phyloP scores from a whole-genome alignment of 805 yeast genomes.

The Scheffersomyces amazonensis region DNA sequence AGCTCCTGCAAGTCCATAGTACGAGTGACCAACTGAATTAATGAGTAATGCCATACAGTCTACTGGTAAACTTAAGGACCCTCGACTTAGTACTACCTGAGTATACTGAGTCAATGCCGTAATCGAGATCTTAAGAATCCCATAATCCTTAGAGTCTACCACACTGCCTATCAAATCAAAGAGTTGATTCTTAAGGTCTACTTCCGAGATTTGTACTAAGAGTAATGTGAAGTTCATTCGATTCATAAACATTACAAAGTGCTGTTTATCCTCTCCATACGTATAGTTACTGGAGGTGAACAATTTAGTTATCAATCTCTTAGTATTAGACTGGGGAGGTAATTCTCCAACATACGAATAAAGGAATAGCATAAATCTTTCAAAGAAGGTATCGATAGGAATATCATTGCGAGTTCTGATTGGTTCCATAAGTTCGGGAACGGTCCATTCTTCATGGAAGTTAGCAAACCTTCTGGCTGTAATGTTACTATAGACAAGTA shows the following conservation, averaged over 20 bases:
- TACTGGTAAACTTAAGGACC: not conserved
- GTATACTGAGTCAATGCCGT: conserved; percentile 17
- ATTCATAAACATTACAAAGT: conserved; percentile 32
- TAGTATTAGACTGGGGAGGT: conserved; percentile 16
- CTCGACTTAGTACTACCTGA: conserved; percentile 12
- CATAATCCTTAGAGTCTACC: conserved; percentile 18
- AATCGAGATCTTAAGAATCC: conserved; percentile 18
- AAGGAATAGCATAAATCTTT: conserved; percentile 32
- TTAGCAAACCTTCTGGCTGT: conserved; percentile 33
- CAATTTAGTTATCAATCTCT: conserved; percentile 31
- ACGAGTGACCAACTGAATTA: not conserved
- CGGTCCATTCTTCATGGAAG: conserved; percentile 29
- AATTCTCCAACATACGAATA: conserved; percentile 30
- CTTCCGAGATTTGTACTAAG: conserved; percentile 30
- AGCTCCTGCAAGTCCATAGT: not conserved
- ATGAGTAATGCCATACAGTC: not conserved
- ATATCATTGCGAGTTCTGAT: conserved; percentile 24
- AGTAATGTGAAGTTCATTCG: conserved; percentile 34
- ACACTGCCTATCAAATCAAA: conserved; percentile 22
- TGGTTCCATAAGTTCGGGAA: conserved; percentile 19
- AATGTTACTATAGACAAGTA: conserved; percentile 24
- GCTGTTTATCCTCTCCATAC: conserved; percentile 22
- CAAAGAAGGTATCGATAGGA: conserved; percentile 29
- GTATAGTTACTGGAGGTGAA: conserved; percentile 36
- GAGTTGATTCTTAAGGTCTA: conserved; percentile 29